These are phyloP conservation scores for Aspergillus versicolor DNA, from an alignment of 2,329 filamentous ascomycete genomes.

Conservation along the genomic window DNA sequence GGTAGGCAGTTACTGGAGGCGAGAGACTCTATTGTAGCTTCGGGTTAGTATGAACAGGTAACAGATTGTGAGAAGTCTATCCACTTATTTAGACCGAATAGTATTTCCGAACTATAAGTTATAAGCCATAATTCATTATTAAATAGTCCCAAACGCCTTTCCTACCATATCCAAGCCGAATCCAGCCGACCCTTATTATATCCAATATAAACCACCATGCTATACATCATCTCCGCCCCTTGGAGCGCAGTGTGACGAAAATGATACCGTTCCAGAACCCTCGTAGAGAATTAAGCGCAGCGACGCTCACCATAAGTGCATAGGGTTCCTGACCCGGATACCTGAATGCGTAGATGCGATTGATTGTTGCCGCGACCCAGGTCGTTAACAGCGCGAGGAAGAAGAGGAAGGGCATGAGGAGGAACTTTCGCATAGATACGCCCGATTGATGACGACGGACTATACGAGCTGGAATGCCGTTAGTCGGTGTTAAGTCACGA, in stretches of 20 bases:
- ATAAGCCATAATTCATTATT: no score
- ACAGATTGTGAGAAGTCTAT: no score
- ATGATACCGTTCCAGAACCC: conserved; percentile 43
- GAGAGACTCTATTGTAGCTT: not conserved
- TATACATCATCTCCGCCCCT: conserved; percentile 21
- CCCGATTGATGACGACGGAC: conserved; percentile 3
- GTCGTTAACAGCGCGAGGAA: conserved; percentile 36
- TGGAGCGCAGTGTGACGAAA: conserved; percentile 40
- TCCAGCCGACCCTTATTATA: not conserved
- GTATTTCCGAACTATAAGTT: not conserved
- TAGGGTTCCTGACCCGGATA: conserved; percentile 28
- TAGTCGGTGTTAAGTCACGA: not conserved
- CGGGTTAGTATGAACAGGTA: no score
- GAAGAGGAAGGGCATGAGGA: conserved; percentile 41
- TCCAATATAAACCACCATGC: not conserved
- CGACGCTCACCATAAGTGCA: conserved; percentile 33
- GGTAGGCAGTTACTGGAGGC: not conserved
- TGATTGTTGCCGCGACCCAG: conserved; percentile 39
- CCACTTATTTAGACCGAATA: not conserved
- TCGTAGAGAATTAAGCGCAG: conserved; percentile 34
- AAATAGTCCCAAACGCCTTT: not conserved
- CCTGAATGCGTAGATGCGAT: conserved; percentile 35
- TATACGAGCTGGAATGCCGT: not conserved
- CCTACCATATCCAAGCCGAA: not conserved
- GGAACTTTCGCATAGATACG: conserved; percentile 39